Conservation (phyloP, 2,329 filamentous ascomycete genomes). For the Fusarium vanettenii region DNA sequence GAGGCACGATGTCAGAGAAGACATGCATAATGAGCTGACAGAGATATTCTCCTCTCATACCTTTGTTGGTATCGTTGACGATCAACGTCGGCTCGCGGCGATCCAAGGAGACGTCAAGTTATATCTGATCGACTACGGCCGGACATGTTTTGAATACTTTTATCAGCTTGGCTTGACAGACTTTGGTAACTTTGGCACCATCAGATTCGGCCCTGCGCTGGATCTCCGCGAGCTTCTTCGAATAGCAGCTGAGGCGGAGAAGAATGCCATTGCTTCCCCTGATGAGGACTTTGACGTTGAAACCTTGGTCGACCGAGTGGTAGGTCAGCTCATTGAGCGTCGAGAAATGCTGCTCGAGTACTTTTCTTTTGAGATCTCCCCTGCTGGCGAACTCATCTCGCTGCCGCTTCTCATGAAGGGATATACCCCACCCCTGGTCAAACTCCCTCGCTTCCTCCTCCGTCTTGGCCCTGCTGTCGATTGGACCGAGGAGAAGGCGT, state of each 20-base stretch:
- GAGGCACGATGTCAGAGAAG: conserved; percentile 81
- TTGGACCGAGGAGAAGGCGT: conserved; percentile 86
- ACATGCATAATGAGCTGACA: conserved; percentile 86
- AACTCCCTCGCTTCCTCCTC: conserved; percentile 89
- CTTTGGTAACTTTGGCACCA: conserved; percentile 92
- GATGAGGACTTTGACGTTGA: conserved; percentile 73
- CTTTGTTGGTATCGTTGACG: conserved; percentile 94
- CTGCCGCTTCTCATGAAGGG: conserved; percentile 90
- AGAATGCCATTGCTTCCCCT: conserved; percentile 53
- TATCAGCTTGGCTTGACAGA: conserved; percentile 96
- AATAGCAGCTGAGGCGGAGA: conserved; percentile 79
- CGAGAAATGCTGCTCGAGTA: conserved; percentile 93
- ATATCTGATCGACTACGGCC: conserved; percentile 92
- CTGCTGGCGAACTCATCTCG: conserved; percentile 78
- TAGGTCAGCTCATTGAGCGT: conserved; percentile 76
- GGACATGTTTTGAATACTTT: conserved; percentile 88
- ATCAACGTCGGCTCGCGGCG: conserved; percentile 85
- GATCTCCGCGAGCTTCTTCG: conserved; percentile 76
- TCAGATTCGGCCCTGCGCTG: conserved; percentile 83
- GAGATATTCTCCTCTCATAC: conserved; percentile 90
- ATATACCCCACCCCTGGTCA: conserved; percentile 86
- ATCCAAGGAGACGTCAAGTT: conserved; percentile 94
- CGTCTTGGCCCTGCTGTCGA: conserved; percentile 88
- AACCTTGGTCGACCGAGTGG: conserved; percentile 73
- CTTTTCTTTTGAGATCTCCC: conserved; percentile 86